Evolutionary conservation across 305 asterid species (phyloP), one percentile per base, ranked within the genome.

Genomic region (Salvia sclarea): DNA sequence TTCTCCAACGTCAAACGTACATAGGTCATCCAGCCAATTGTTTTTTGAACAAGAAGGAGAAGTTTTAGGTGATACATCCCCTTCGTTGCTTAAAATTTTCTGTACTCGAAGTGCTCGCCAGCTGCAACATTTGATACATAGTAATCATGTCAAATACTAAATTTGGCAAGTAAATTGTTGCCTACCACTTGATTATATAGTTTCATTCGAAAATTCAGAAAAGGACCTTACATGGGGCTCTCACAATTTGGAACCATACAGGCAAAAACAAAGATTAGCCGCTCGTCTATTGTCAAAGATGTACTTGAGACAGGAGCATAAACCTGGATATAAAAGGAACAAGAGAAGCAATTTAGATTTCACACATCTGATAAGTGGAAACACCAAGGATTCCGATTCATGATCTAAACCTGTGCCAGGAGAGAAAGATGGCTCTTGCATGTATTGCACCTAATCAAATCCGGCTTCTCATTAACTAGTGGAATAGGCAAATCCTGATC

Each of bases 101-200:
- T 94, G 98, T 76, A 94, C 85, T 63, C 96, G 85, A 77, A 94
- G 66, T 67, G 83, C 97, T 77, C 79, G 82, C 96, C 95, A 94
- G 69, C 98, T 94, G 71, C 69, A 79, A 10, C 57, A 37, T 59
- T 49, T 44, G 66, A 56, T 48, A 47, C 40, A 30, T 45, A 62
- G 61, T 44, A 30, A 50, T 30, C 35, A 31, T 21, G 16, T 22
- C 16, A 9, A 35, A 47, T n/a, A 43, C 35, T 17, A 72, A 41
- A 52, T 58, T 31, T 47, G 41, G 35, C 21, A 43, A 17, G 22
- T 30, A 14, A 1, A 37, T 24, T n/a, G 35, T 52, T 55, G 60
- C 17, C 6, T n/a, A 56, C 21, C 50, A 64, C 18, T 45, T 10
- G 54, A 25, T 8, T 47, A 20, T 12, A 53, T 31, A 70, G 40